These are phyloP conservation scores for Friedmanniomyces simplex DNA, from an alignment of 495 filamentous ascomycete species.

Conservation along the genomic window DNA sequence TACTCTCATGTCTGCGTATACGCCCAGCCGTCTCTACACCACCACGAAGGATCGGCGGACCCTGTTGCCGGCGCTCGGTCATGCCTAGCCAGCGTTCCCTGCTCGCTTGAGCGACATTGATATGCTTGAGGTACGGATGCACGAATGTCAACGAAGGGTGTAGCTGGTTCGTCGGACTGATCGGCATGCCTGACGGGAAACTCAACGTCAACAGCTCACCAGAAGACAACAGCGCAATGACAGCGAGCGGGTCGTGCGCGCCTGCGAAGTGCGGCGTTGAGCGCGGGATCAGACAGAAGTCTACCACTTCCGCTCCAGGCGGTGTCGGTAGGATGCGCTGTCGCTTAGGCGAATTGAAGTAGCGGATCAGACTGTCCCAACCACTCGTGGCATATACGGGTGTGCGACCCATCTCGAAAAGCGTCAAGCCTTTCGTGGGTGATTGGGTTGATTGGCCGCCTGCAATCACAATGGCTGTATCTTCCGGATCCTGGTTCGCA, in stretches of 20 bases:
- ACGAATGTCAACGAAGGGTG: slow-evolving; percentile 73
- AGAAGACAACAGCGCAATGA: slow-evolving; percentile 66
- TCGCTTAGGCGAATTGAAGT: slow-evolving; percentile 62
- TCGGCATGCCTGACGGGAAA: slow-evolving; percentile 83
- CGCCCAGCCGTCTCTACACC: slow-evolving; percentile 58
- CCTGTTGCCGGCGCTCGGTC: slow-evolving; percentile 61
- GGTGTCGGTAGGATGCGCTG: slow-evolving; percentile 66
- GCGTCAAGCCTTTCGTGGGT: slow-evolving; percentile 63
- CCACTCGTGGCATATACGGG: slow-evolving; percentile 84
- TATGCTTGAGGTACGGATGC: slow-evolving; percentile 73
- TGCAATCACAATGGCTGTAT: slow-evolving; percentile 79
- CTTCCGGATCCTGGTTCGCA: slow-evolving; percentile 80
- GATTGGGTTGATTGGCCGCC: slow-evolving; percentile 60
- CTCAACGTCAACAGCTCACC: slow-evolving; percentile 81
- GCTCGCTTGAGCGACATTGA: slow-evolving; percentile 56
- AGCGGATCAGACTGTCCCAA: slow-evolving; percentile 66
- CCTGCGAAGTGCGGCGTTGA: slow-evolving; percentile 75
- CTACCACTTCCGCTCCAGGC: slow-evolving; percentile 62
- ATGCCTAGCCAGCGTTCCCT: slow-evolving; percentile 82
- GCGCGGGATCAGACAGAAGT: slow-evolving; percentile 75
- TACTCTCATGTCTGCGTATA: slow-evolving; percentile 62
- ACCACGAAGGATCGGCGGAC: slow-evolving; percentile 63
- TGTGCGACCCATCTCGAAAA: slow-evolving; percentile 79
- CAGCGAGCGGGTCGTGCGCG: slow-evolving; percentile 76
- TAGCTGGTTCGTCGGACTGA: slow-evolving; percentile 81